Percentiles rank a stretch among this genome's conserved stretches.
Conservation (phyloP, 768 basidiomycete genomes). For the Pulveroboletus frians region DNA sequence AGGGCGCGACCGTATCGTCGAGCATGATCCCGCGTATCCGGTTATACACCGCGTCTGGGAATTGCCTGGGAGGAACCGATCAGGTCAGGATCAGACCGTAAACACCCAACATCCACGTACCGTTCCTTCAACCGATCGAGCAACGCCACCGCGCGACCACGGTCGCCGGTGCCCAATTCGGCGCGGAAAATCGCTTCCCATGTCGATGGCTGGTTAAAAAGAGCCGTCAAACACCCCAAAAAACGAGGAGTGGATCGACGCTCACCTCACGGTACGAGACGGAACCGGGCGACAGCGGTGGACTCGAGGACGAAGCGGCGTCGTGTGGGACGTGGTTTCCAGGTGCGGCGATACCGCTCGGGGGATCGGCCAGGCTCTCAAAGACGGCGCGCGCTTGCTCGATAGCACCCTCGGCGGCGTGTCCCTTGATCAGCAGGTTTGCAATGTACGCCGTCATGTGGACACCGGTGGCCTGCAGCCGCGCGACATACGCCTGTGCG, state of each 20-base stretch:
- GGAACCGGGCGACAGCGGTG: conserved; percentile 36
- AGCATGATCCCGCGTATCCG: conserved; percentile 77
- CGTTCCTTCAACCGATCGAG: conserved; percentile 69
- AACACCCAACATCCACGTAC: too few species aligned
- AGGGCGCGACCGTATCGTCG: conserved; percentile 56
- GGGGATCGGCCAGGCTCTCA: conserved; percentile 73
- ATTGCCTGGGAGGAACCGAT: conserved; percentile 44
- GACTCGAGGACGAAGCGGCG: conserved; percentile 27
- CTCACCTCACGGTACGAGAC: conserved; percentile 33
- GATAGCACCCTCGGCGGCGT: conserved; percentile 64
- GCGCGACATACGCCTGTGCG: conserved; percentile 58
- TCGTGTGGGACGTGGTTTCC: conserved; percentile 82
- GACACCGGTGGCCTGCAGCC: conserved; percentile 57
- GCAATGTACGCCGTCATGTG: conserved; percentile 95
- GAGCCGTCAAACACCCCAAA: background rate
- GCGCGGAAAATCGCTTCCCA: conserved; percentile 96
- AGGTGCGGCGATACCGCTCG: conserved; percentile 79
- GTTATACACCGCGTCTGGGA: conserved; percentile 73
- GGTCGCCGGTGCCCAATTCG: conserved; percentile 76
- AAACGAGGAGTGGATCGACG: background rate
- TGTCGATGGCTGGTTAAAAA: conserved; percentile 67
- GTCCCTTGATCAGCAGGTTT: conserved; percentile 58
- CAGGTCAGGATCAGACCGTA: background rate
- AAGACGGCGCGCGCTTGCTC: conserved; percentile 73
- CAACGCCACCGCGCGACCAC: conserved; percentile 61